phyloP scores from a whole-genome alignment of 1,284 basidiomycete genomes.

The Mycosarcoma mackinlayi region DNA sequence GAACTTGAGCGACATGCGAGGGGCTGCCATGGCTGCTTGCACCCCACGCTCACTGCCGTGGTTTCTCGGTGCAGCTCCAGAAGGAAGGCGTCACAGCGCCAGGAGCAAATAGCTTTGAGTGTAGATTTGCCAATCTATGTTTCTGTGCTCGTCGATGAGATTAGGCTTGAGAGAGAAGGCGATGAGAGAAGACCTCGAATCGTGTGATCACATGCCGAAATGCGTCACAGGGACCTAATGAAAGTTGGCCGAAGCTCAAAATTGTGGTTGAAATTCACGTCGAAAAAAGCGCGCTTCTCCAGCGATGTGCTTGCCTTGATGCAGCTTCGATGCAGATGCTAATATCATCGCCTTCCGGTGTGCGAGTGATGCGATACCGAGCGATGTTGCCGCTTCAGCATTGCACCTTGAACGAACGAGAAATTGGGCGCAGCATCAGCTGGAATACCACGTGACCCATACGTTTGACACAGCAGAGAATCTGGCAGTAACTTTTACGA shows the following conservation, averaged over 20 bases:
- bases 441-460: no score
- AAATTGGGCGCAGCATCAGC: no score
- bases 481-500: neutral
- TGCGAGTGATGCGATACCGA: no score
- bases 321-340: neutral
- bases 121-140: neutral
- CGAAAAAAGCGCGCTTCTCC: neutral
- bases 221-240: constrained; percentile 4
- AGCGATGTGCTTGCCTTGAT: neutral
- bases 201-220: constrained; percentile 6
- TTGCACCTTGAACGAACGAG: no score
- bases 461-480: neutral
- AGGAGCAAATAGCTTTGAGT: no score
- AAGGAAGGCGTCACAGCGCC: no score
- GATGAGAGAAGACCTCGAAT: neutral
- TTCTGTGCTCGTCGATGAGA: neutral
- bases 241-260: constrained; percentile 8
- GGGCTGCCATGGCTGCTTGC: constrained; percentile 33
- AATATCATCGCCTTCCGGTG: neutral
- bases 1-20: constrained; percentile 59
- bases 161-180: constrained; percentile 7
- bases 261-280: constrained; percentile 2
- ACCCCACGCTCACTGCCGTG: constrained; percentile 2
- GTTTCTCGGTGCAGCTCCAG: no score
- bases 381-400: no score